phyloP scores from a whole-genome alignment of 176 grass and related monocot genomes.

The Oryza glumipatula region DNA sequence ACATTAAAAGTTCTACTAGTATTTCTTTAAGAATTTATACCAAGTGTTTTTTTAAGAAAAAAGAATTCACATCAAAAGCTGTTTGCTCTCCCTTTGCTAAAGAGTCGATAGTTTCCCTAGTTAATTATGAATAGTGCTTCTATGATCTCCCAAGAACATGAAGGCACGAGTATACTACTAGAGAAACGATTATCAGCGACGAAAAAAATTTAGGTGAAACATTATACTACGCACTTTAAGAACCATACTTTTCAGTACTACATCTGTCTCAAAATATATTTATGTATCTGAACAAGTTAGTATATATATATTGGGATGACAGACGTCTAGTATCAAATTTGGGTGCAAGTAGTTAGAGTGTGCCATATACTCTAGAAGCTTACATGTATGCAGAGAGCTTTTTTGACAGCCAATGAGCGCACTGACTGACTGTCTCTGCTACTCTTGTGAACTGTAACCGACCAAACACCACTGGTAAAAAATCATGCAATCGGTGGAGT shows the following conservation, averaged over 20 bases:
- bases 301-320: too few relatives aligned
- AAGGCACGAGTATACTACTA: not conserved
- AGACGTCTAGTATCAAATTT: not conserved
- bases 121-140: not conserved
- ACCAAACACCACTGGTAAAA: not conserved
- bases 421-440: not conserved
- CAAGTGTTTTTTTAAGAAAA: too few relatives aligned
- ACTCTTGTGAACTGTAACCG: not conserved
- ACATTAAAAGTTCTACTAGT: too few relatives aligned
- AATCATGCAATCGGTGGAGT: not conserved
- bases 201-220: too few relatives aligned
- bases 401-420: not conserved
- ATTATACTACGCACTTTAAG: not conserved
- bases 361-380: not conserved
- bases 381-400: not conserved
- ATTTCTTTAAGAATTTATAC: too few relatives aligned
- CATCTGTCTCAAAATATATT: too few relatives aligned
- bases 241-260: too few relatives aligned
- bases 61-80: not conserved
- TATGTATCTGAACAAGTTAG: too few relatives aligned
- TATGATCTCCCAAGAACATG: not conserved
- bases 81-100: too few relatives aligned
- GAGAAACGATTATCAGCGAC: too few relatives aligned
- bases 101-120: not conserved
- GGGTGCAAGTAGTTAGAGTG: not conserved